phyloP scores from a whole-genome alignment of 176 grass and related monocot genomes.

The Melocanna baccifera region DNA sequence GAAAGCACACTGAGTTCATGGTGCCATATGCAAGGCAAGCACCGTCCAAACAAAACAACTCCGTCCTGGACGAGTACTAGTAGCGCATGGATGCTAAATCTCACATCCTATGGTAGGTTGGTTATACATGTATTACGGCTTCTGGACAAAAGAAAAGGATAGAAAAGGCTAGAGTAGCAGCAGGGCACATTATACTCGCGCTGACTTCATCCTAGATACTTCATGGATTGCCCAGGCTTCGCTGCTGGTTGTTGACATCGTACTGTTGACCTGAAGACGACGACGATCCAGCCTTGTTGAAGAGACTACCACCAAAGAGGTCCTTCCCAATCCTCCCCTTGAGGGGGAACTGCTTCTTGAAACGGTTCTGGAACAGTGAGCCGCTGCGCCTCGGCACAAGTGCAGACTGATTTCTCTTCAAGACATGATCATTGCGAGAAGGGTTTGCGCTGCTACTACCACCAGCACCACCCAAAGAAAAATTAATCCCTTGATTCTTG shows the following conservation, averaged over 20 bases:
- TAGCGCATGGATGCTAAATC: constrained; percentile 18
- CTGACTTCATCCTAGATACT: constrained; percentile 35
- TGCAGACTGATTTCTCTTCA: constrained; percentile 55
- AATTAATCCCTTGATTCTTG: constrained; percentile 34
- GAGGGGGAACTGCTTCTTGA: constrained; percentile 80
- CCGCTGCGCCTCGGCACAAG: background rate
- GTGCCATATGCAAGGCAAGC: constrained; percentile 27
- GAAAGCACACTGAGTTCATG: constrained; percentile 19
- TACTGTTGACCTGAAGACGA: constrained; percentile 50
- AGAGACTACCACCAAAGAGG: constrained; percentile 60
- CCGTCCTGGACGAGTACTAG: background rate
- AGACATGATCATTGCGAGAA: constrained; percentile 19
- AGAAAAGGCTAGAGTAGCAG: background rate
- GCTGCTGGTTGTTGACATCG: background rate
- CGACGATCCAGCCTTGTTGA: constrained; percentile 51
- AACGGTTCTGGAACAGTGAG: constrained; percentile 53
- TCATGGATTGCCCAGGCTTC: constrained; percentile 15
- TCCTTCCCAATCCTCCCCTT: constrained; percentile 82
- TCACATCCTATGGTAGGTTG: constrained; percentile 27
- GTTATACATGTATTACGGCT: constrained; percentile 31
- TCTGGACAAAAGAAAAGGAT: background rate
- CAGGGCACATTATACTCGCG: background rate
- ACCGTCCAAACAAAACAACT: constrained; percentile 27
- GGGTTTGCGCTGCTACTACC: constrained; percentile 43
- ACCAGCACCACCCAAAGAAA: constrained; percentile 36